These are phyloP conservation scores for Amanita exitialis DNA, from an alignment of 768 basidiomycete genomes.

Conservation along the genomic window DNA sequence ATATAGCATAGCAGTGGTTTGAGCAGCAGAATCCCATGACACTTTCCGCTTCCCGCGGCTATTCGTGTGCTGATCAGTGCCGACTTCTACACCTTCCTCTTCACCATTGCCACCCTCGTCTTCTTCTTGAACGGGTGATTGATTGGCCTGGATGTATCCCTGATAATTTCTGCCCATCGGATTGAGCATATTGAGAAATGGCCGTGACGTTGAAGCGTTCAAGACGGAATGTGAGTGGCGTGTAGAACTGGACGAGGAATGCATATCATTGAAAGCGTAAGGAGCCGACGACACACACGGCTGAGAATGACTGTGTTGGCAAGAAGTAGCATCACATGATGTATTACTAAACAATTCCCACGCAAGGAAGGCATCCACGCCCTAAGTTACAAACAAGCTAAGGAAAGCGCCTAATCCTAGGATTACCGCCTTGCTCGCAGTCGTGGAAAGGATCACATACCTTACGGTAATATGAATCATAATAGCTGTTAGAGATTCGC, in stretches of 20 bases:
- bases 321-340: not conserved
- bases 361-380: too few species aligned
- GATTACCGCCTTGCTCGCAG: not conserved
- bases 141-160: conserved; percentile 68
- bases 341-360: not conserved
- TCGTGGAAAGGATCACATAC: too few species aligned
- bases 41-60: conserved; percentile 28
- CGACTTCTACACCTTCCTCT: conserved; percentile 48
- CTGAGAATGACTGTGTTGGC: not conserved
- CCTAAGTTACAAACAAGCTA: too few species aligned
- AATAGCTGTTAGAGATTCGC: not conserved
- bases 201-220: conserved; percentile 49
- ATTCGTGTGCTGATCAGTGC: conserved; percentile 42
- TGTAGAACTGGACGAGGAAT: not conserved
- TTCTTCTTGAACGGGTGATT: conserved; percentile 56
- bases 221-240: conserved; percentile 8
- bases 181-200: conserved; percentile 77
- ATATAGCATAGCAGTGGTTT: conserved; percentile 47
- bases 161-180: conserved; percentile 66
- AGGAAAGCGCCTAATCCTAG: too few species aligned
- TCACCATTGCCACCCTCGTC: conserved; percentile 47
- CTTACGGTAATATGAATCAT: too few species aligned
- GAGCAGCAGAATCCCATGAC: conserved; percentile 46
- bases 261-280: not conserved
- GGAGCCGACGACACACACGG: not conserved